Percentiles rank a stretch among this genome's conserved stretches.
These are phyloP conservation scores for Thraustochytrium striatum DNA, from an alignment of 352 stramenopile genomes.

Conservation along the genomic window DNA sequence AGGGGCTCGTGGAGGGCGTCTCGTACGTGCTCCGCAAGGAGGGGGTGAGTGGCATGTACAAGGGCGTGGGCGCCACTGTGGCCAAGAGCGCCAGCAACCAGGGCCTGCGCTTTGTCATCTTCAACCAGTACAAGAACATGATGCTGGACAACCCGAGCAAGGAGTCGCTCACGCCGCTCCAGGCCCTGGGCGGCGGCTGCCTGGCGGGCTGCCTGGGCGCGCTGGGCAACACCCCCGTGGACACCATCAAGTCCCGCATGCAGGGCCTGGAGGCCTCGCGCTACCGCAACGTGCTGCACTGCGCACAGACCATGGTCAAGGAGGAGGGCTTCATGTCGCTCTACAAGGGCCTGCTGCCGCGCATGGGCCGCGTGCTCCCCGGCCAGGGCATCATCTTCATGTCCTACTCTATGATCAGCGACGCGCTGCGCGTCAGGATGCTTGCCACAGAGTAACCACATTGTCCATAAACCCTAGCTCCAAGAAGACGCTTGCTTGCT, in stretches of 20 bases:
- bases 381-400: slow-evolving; percentile 52
- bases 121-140: slow-evolving; percentile 49
- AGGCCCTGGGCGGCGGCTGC: slow-evolving; percentile 53
- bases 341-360: slow-evolving; percentile 48
- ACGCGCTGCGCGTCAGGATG: neutral
- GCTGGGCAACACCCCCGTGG: slow-evolving; percentile 48
- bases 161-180: slow-evolving; percentile 12
- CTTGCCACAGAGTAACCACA: neutral
- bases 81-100: slow-evolving; percentile 51
- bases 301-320: slow-evolving; percentile 46
- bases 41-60: slow-evolving; percentile 49
- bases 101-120: slow-evolving; percentile 48
- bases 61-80: slow-evolving; percentile 45
- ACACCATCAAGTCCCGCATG: slow-evolving; percentile 51
- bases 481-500: too few species aligned
- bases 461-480: too few species aligned
- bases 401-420: slow-evolving; percentile 50
- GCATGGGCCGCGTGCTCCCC: slow-evolving; percentile 38
- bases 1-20: slow-evolving; percentile 42
- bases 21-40: slow-evolving; percentile 29
- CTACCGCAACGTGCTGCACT: slow-evolving; percentile 44
- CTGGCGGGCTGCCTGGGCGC: slow-evolving; percentile 51
- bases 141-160: slow-evolving; percentile 40
- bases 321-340: slow-evolving; percentile 48
- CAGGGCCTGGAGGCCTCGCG: slow-evolving; percentile 45